Percentiles rank a stretch among this genome's conserved stretches.
Conservation (phyloP, 139 green algal species). For the Marvania coccoides region DNA sequence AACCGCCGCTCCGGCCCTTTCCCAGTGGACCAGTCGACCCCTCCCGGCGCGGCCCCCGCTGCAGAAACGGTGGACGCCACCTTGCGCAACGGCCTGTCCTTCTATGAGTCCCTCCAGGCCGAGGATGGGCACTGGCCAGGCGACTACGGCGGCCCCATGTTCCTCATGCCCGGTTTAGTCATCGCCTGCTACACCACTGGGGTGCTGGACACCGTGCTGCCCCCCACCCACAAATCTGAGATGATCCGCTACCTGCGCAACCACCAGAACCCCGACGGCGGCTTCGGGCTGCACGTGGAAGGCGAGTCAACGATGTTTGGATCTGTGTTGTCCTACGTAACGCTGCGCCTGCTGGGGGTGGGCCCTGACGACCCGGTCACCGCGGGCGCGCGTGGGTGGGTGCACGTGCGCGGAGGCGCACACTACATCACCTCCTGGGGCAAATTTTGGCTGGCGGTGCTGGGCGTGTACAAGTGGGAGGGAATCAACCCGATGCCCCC, state of each 20-base stretch:
- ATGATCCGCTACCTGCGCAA: slow-evolving; percentile 90
- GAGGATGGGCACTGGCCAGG: slow-evolving; percentile 94
- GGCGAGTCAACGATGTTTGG: slow-evolving; percentile 97
- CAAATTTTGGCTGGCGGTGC: slow-evolving; percentile 97
- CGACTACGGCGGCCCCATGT: slow-evolving; percentile 98
- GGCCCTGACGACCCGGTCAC: slow-evolving; percentile 35
- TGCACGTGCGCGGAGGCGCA: slow-evolving; percentile 72
- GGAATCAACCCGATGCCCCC: slow-evolving; percentile 88
- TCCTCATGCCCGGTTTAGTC: slow-evolving; percentile 94
- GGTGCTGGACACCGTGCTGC: slow-evolving; percentile 66
- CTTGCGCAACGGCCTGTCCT: slow-evolving; percentile 58
- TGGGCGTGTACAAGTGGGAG: slow-evolving; percentile 90
- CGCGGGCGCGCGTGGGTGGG: slow-evolving; percentile 56
- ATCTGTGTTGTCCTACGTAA: slow-evolving; percentile 79
- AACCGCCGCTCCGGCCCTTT: background rate
- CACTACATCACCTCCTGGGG: slow-evolving; percentile 86
- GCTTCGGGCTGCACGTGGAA: slow-evolving; percentile 97
- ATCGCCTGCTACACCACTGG: slow-evolving; percentile 79
- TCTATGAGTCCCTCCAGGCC: slow-evolving; percentile 70
- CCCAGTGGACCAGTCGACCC: background rate
- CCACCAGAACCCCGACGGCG: slow-evolving; percentile 93
- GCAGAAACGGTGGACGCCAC: slow-evolving; percentile 1
- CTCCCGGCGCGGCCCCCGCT: background rate
- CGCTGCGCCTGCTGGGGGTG: slow-evolving; percentile 64
- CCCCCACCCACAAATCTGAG: slow-evolving; percentile 42